Conservation (phyloP, 1,284 basidiomycete species). For the Tilletia horrida region DNA sequence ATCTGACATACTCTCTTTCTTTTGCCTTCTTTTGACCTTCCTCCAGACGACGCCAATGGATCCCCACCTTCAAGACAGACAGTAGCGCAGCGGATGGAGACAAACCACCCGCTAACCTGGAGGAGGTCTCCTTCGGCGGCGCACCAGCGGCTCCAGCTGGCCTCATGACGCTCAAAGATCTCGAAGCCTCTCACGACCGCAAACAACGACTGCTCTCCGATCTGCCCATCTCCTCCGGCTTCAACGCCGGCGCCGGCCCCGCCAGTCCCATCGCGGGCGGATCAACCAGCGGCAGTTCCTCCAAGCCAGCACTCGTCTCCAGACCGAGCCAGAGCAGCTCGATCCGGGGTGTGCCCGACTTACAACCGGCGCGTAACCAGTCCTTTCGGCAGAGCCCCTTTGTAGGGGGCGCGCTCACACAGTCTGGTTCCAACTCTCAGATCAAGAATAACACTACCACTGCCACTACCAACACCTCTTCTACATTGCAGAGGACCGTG, state of each 20-base stretch:
- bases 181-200: slow-evolving; percentile 42
- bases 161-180: slow-evolving; percentile 38
- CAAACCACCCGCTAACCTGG: neutral
- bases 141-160: slow-evolving; percentile 22
- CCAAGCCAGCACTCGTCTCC: slow-evolving; percentile 8
- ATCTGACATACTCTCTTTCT: neutral
- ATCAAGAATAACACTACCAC: neutral
- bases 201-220: slow-evolving; percentile 29
- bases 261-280: neutral
- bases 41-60: slow-evolving; percentile 34
- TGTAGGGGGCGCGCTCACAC: slow-evolving; percentile 13
- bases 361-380: slow-evolving; percentile 31
- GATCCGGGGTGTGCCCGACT: neutral
- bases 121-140: slow-evolving; percentile 18
- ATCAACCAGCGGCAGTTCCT: neutral
- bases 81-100: slow-evolving; percentile 3
- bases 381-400: slow-evolving; percentile 33
- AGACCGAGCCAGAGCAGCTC: slow-evolving; percentile 16
- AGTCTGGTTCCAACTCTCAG: too few species aligned
- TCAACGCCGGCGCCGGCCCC: neutral
- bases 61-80: slow-evolving; percentile 32
- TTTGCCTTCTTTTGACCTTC: neutral
- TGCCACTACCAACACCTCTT: neutral
- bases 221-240: neutral
- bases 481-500: neutral